A percentile compares a stretch with the other conserved stretches of the same genome.
These are phyloP conservation scores for Exophiala sp. DNA, from an alignment of 2,329 filamentous ascomycete species.

Conservation along the genomic window DNA sequence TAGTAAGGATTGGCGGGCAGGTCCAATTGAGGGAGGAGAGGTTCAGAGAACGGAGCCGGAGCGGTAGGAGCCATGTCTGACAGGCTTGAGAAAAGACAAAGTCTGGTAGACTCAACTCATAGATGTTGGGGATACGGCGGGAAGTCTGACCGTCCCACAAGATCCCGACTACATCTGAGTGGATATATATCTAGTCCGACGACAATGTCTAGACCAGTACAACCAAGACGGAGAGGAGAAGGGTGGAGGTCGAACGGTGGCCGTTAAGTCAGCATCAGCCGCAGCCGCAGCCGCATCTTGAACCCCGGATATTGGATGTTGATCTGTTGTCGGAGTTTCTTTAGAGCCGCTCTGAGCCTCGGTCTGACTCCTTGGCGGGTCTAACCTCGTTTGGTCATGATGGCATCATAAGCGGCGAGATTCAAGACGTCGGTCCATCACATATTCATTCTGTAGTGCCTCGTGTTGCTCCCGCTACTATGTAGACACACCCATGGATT, in stretches of 20 bases:
- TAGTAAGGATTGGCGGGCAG: constrained; percentile 64
- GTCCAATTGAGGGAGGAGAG: constrained; percentile 64
- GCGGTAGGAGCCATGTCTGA: constrained; percentile 16
- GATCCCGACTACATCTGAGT: constrained; percentile 4
- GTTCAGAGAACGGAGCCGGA: constrained; percentile 63
- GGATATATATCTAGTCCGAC: background rate
- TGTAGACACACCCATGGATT: background rate
- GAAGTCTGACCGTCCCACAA: background rate
- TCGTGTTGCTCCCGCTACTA: background rate
- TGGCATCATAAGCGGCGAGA: background rate
- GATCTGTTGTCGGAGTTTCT: no score
- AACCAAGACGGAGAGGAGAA: background rate
- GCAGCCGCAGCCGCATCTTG: background rate
- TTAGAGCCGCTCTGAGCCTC: constrained; percentile 3
- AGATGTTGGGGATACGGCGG: no score
- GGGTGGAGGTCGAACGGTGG: background rate
- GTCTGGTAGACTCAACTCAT: background rate
- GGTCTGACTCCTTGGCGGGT: constrained; percentile 2
- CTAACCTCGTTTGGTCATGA: constrained; percentile 9
- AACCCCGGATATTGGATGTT: background rate
- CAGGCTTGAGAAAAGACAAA: background rate
- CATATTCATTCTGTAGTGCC: background rate
- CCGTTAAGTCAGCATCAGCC: no score
- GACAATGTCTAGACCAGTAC: no score
- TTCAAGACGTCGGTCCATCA: background rate